Evolutionary conservation across 1,139 yeast genomes (phyloP).

Genomic region (Kodamaea ohmeri): DNA sequence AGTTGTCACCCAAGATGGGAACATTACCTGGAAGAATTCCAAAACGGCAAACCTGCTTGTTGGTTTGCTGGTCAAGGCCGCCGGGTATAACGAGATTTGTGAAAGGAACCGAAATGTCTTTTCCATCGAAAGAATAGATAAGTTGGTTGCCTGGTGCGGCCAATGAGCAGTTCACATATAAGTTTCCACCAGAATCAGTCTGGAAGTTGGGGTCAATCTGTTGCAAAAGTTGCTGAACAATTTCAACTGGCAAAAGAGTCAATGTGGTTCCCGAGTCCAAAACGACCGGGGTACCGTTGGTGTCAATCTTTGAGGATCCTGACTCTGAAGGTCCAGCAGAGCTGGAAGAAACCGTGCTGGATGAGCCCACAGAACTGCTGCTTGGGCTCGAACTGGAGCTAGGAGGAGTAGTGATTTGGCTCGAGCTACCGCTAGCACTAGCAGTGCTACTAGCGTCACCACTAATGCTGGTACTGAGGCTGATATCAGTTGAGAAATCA

Average conservation of each 20-base stretch:
- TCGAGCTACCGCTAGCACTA: too few species aligned
- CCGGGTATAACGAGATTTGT: slow-evolving; percentile 21
- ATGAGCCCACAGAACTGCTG: background rate
- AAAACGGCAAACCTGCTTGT: slow-evolving; percentile 16
- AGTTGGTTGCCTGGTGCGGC: slow-evolving; percentile 24
- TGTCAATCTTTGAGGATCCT: slow-evolving; percentile 9
- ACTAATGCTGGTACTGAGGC: too few species aligned
- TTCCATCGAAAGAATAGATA: slow-evolving; percentile 26
- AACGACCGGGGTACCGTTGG: slow-evolving; percentile 24
- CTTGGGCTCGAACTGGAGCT: background rate
- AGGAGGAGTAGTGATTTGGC: background rate
- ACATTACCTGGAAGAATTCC: slow-evolving; percentile 18
- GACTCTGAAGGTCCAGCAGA: slow-evolving; percentile 9
- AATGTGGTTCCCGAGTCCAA: slow-evolving; percentile 45
- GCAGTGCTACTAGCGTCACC: too few species aligned
- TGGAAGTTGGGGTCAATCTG: slow-evolving; percentile 19
- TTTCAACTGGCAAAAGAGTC: slow-evolving; percentile 23
- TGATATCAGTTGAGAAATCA: too few species aligned
- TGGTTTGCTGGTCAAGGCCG: slow-evolving; percentile 15
- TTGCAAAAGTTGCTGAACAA: slow-evolving; percentile 15
- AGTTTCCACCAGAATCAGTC: slow-evolving; percentile 20
- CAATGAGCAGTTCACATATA: slow-evolving; percentile 31
- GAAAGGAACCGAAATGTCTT: slow-evolving; percentile 26
- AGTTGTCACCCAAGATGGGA: slow-evolving; percentile 34
- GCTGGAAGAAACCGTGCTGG: slow-evolving; percentile 4